phyloP scores from a whole-genome alignment of 2,329 filamentous ascomycete genomes.

The Penicillium sp. region DNA sequence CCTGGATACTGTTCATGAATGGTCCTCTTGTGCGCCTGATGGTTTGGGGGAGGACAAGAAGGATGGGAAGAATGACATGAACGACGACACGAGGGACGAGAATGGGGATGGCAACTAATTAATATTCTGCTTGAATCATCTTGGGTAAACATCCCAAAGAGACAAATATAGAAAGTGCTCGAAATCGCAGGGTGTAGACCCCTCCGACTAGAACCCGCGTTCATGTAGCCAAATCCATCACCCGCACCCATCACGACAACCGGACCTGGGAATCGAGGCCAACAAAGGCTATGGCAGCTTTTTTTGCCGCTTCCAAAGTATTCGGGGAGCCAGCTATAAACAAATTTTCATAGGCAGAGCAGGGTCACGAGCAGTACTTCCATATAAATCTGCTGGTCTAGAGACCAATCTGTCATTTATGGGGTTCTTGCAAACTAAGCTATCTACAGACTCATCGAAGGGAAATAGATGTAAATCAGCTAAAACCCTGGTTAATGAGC shows the following conservation, averaged over 20 bases:
- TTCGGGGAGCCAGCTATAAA: too few species aligned
- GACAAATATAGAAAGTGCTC: background rate
- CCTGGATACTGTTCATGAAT: background rate
- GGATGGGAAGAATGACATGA: background rate
- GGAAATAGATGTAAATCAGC: too few species aligned
- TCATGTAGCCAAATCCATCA: background rate
- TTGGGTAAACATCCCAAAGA: background rate
- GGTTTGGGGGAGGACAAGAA: background rate
- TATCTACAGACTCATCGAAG: too few species aligned
- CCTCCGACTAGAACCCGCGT: background rate
- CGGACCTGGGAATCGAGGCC: background rate
- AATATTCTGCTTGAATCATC: too few species aligned
- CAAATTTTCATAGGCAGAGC: too few species aligned
- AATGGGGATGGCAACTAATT: background rate
- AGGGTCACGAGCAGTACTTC: too few species aligned
- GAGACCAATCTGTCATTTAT: too few species aligned
- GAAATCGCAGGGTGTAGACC: background rate
- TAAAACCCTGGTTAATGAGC: too few species aligned
- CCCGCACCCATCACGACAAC: background rate
- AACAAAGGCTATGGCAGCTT: too few species aligned
- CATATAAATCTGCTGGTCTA: too few species aligned
- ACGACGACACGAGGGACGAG: background rate
- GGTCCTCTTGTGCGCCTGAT: background rate
- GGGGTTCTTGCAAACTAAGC: too few species aligned
- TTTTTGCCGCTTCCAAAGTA: too few species aligned